Evolutionary conservation across 2,329 filamentous ascomycete genomes (phyloP), one percentile per base, ranked within the genome.

Genomic region (Colletotrichum godetiae): DNA sequence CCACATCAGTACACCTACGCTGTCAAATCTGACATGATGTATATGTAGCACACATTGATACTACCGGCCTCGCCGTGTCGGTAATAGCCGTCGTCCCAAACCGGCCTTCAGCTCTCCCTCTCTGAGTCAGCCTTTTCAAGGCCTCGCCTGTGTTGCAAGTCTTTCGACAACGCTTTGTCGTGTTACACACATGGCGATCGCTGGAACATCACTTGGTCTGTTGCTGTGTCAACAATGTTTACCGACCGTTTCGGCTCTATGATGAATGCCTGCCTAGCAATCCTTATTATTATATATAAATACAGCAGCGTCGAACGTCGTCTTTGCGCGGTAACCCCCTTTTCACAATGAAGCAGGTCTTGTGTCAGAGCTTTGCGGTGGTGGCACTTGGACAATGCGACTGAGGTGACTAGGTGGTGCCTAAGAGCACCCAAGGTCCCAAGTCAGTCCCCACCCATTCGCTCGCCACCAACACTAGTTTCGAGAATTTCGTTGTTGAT

Each of bases 401-500:
- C 22, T 29, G 3, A 12, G 5, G 12, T 27, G 42, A 31, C 27
- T 19, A 35, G 15, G 22, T n/a, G 12, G 13, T 15, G 13, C 6
- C 11, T 13, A n/a, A 31, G 49, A 29, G 52, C n/a, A 27, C 56
- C 8, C 13, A 12, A 4, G 29, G 6, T 29, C 33, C 10, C 7
- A n/a, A 57, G 61, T 70, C 61, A 70, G 46, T 35, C 37, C 12
- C 22, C 11, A 10, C 49, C 24, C 24, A 29, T 24, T 37, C 27
- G 59, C n/a, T 52, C 56, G 5, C 56, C 61, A 10, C 52, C 46
- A 12, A 12, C 19, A 7, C 31, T 62, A 5, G 78, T 83, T 55
- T 81, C 80, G 6, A 79, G 79, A 31, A 86, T 83, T 76, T 85
- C 80, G 37, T 86, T 81, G 56, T 84, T 81, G 13, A 85, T 76